Evolutionary conservation across 1,284 basidiomycete species (phyloP).

Genomic region (Naganishia sp.): DNA sequence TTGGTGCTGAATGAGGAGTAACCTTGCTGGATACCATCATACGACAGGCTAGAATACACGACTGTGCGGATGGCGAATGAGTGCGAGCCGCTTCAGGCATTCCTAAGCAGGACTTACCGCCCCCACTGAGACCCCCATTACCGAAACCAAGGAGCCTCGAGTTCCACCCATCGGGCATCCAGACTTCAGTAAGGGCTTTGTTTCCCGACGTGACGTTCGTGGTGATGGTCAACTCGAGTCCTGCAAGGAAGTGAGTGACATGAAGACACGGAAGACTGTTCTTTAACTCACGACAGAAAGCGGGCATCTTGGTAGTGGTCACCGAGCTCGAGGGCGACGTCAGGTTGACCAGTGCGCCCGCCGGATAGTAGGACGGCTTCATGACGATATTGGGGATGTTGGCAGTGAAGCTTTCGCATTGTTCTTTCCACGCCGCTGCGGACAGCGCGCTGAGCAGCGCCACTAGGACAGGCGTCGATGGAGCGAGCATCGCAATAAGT

Average conservation of each 20-base stretch:
- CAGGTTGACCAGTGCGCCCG: constrained; percentile 9
- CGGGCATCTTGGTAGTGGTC: constrained; percentile 12
- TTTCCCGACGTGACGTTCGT: constrained; percentile 16
- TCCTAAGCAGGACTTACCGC: background rate
- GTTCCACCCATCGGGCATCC: constrained; percentile 28
- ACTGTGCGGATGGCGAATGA: constrained; percentile 2
- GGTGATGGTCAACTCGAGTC: constrained; percentile 21
- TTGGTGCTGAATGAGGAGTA: constrained; percentile 25
- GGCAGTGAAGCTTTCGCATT: constrained; percentile 8
- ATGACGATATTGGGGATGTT: constrained; percentile 15
- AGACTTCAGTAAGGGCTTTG: constrained; percentile 15
- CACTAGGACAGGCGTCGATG: constrained; percentile 5
- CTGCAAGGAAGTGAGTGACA: background rate
- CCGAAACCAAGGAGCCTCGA: constrained; percentile 19
- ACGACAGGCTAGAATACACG: constrained; percentile 14
- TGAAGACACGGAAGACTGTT: background rate
- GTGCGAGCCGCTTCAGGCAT: too few relatives aligned
- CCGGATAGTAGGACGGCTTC: constrained; percentile 13
- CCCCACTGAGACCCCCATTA: constrained; percentile 22
- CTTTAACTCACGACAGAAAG: constrained; percentile 4
- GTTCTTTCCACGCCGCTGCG: constrained; percentile 8
- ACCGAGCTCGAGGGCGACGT: constrained; percentile 15
- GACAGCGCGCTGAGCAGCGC: constrained; percentile 2
- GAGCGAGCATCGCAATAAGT: background rate
- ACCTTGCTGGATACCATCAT: constrained; percentile 20